Evolutionary conservation across 1,139 yeast species (phyloP).

Genomic region (Saccharomyces pastorianus): DNA sequence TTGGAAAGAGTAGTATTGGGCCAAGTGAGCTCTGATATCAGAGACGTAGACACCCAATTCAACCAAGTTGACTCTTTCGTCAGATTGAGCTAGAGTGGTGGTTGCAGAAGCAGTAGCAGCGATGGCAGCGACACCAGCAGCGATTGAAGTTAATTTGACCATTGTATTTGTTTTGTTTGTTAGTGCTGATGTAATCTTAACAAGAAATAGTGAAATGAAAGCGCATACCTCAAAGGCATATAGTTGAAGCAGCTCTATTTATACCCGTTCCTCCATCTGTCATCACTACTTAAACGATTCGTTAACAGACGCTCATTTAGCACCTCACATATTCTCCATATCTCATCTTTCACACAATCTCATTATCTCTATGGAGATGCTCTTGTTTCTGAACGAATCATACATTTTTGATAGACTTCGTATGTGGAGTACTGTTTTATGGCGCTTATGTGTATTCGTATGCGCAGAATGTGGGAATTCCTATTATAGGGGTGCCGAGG

Average conservation of each 20-base stretch:
- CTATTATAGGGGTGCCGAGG: not conserved
- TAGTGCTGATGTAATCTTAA: not conserved
- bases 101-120: not conserved
- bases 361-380: not conserved
- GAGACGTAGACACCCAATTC: not conserved
- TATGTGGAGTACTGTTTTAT: not conserved
- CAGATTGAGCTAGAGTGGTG: not conserved
- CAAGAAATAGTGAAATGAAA: not conserved
- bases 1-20: not conserved
- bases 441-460: not conserved
- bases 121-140: not conserved
- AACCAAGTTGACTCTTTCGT: not conserved
- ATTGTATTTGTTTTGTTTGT: not conserved
- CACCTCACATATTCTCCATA: not conserved
- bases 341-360: not conserved
- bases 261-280: not conserved
- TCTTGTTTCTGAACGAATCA: not conserved
- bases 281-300: not conserved
- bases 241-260: not conserved
- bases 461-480: not conserved
- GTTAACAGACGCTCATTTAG: not conserved
- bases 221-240: not conserved
- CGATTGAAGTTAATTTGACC: not conserved
- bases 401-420: not conserved
- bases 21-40: not conserved